Percentiles rank a stretch among this genome's conserved stretches.
Evolutionary conservation across 2,329 filamentous ascomycete genomes (phyloP).

Genomic region (Sphaerulina musiva): DNA sequence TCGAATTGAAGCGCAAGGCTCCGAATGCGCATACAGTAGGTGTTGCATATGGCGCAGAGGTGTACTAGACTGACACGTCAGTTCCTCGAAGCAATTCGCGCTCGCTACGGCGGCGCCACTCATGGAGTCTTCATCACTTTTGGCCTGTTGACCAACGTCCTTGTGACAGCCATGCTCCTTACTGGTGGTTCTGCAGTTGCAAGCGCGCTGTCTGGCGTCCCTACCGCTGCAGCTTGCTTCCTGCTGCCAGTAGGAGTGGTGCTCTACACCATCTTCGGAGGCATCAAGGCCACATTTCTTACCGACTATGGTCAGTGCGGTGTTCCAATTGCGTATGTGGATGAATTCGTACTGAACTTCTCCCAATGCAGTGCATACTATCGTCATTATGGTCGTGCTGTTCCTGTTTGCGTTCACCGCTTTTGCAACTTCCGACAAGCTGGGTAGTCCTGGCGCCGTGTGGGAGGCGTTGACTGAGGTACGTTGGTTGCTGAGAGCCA

Average conservation of each 20-base stretch:
- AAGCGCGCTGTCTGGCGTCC: constrained; percentile 39
- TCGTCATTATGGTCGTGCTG: constrained; percentile 28
- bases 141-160: constrained; percentile 39
- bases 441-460: constrained; percentile 36
- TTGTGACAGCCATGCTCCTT: constrained; percentile 39
- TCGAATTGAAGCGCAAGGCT: constrained; percentile 75
- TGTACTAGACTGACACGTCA: neutral
- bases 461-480: constrained; percentile 27
- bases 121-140: constrained; percentile 40
- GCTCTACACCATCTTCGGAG: constrained; percentile 33
- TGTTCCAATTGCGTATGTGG: constrained; percentile 37
- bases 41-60: constrained; percentile 24
- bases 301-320: constrained; percentile 32
- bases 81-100: constrained; percentile 20
- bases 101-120: constrained; percentile 29
- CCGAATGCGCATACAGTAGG: constrained; percentile 65
- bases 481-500: neutral
- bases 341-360: neutral
- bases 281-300: constrained; percentile 40
- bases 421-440: constrained; percentile 34
- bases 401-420: constrained; percentile 40
- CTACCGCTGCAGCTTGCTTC: constrained; percentile 40
- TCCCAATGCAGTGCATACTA: neutral
- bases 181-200: constrained; percentile 42
- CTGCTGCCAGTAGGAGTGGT: constrained; percentile 37